Base-by-base conservation (phyloP, 345 rosid species). In the Aegle marmelos region DNA sequence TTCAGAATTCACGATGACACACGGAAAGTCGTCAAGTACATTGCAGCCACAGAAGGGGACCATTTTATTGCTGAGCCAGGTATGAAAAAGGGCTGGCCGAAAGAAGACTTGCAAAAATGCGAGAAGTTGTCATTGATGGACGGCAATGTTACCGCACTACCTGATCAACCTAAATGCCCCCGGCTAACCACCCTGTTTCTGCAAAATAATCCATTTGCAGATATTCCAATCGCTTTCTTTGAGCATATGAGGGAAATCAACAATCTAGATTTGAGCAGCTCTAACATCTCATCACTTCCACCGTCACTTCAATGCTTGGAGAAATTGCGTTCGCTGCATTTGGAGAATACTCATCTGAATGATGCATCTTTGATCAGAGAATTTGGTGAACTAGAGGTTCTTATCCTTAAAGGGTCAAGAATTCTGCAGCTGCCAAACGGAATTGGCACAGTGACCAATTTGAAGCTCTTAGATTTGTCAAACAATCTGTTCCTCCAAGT, bases 401-500 rank as follows among this genome's bases (percentile, higher is more conserved):
- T 88, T 31, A 87, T 79, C 31, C 61, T 85, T 22, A 0, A 0
- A 2, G 62, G 33, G 0, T 87, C 87, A 31, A 6, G 54, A 1
- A 78, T 87, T 61, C 28, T 10, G 9, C 36, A 68, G 53, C 30
- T 83, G 48, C 86, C 88, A 0, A 19, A 28, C 39, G 84, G 68
- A 31, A 48, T 85, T 1, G 81, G 64, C 33, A 61, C 72, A n/a
- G 28, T 85, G 61, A 70, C 60, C 17, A 54, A 48, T 28, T 79
- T 85, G 17, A 81, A 31, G 56, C 17, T 71, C 24, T 74, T 85
- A n/a, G 79, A 79, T 70, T 64, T 87, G 83, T 76, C 62, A n/a
- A 36, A 66, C 33, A 83, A 84, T 65, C 3, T 19, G 19, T 0
- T 74, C 10, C 86, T 84, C 4, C 13, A 76, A 60, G 69, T 63